A percentile compares a stretch with the other conserved stretches of the same genome.
Conservation (phyloP, 2,329 filamentous ascomycete genomes). For the Ophiostoma pallidulum region DNA sequence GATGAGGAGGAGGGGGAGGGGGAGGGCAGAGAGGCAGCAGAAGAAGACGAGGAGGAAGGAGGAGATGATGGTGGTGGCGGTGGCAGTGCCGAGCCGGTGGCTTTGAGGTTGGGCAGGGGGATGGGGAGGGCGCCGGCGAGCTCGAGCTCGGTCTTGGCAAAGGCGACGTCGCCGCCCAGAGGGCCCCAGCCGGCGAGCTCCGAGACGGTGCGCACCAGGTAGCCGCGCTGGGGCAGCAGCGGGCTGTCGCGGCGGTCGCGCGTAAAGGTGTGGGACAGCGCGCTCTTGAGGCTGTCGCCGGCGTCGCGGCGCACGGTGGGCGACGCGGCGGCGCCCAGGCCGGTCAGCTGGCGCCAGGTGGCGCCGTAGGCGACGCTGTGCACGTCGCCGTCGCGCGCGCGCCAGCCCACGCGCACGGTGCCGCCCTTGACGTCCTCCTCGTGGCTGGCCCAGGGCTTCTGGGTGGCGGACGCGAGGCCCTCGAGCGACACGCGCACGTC, state of each 20-base stretch:
- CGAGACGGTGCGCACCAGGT: constrained; percentile 64
- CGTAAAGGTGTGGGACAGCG: constrained; percentile 30
- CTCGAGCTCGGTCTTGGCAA: constrained; percentile 86
- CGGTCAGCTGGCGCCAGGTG: constrained; percentile 82
- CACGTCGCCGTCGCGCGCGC: constrained; percentile 51
- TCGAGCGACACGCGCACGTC: constrained; percentile 72
- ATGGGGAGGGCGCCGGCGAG: constrained; percentile 67
- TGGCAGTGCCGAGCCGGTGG: too few species aligned
- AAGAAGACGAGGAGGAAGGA: too few species aligned
- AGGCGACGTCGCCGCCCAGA: constrained; percentile 81
- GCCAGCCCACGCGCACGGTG: constrained; percentile 67
- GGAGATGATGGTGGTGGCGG: too few species aligned
- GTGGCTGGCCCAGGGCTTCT: constrained; percentile 89
- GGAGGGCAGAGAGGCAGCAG: background rate
- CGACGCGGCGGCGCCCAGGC: constrained; percentile 62
- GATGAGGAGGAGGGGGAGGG: background rate
- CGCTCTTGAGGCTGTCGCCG: constrained; percentile 56
- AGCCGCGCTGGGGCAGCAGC: constrained; percentile 73
- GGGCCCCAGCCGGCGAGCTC: constrained; percentile 85
- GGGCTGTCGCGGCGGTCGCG: constrained; percentile 74
- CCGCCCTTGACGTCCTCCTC: constrained; percentile 80
- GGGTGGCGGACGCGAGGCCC: constrained; percentile 69
- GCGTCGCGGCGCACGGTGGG: constrained; percentile 75
- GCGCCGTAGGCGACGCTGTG: constrained; percentile 75
- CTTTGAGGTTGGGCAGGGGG: constrained; percentile 57